Evolutionary conservation across 495 filamentous ascomycete species (phyloP).

Genomic region (Penicillium paxilli): DNA sequence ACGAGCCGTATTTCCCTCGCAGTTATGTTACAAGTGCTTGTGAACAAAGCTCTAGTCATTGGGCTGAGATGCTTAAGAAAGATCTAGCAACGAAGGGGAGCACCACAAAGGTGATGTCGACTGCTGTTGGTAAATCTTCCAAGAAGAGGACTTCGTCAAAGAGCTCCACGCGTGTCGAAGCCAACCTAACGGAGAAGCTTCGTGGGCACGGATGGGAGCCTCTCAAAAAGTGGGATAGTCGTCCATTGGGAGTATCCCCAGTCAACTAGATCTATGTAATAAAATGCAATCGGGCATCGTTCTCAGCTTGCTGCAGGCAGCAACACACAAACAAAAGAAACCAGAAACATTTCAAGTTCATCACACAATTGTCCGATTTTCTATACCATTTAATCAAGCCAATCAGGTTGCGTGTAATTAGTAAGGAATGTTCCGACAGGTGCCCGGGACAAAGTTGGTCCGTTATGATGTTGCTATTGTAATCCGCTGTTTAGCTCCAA

Average conservation of each 20-base stretch:
- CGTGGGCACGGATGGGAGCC: slow-evolving; percentile 34
- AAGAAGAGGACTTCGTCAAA: not conserved
- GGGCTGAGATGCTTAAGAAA: slow-evolving; percentile 27
- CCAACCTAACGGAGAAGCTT: slow-evolving; percentile 20
- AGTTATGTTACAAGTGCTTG: slow-evolving; percentile 37
- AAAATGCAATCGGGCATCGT: slow-evolving; percentile 4
- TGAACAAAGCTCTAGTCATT: slow-evolving; percentile 30
- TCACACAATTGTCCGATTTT: not conserved
- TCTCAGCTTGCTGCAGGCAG: slow-evolving; percentile 19
- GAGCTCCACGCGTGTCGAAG: not conserved
- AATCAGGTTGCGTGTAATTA: slow-evolving; percentile 16
- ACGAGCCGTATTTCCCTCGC: slow-evolving; percentile 26
- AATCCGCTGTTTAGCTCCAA: slow-evolving; percentile 13
- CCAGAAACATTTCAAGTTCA: not conserved
- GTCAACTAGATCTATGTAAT: slow-evolving; percentile 2
- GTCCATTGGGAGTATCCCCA: slow-evolving; percentile 34
- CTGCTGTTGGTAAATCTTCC: not conserved
- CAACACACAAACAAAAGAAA: slow-evolving; percentile 2
- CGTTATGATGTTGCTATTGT: slow-evolving; percentile 27
- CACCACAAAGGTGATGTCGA: not conserved
- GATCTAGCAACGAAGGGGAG: slow-evolving; percentile 13
- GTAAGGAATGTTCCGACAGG: slow-evolving; percentile 1
- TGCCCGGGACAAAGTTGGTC: slow-evolving; percentile 15
- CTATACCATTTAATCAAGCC: slow-evolving; percentile 1
- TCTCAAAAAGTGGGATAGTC: slow-evolving; percentile 35